Conservation (phyloP, 169 alveolate genomes). For the Eimeria falciformis region DNA sequence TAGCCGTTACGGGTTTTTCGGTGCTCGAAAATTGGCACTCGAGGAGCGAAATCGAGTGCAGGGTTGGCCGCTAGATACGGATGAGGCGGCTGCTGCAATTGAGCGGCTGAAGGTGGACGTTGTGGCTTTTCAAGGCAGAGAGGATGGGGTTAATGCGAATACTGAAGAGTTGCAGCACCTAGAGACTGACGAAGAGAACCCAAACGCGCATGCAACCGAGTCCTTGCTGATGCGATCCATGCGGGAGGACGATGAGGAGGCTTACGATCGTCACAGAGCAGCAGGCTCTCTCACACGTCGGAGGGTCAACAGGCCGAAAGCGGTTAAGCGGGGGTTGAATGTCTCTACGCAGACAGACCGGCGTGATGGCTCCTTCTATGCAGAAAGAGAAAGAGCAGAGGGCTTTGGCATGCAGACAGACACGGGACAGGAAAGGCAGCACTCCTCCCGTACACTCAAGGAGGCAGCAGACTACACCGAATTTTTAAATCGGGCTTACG, state of each 20-base stretch:
- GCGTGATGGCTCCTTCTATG: not conserved
- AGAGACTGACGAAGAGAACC: not conserved
- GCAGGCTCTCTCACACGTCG: not conserved
- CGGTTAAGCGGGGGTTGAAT: not conserved
- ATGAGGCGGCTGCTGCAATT: conserved; percentile 69
- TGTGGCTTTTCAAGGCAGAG: too few relatives aligned
- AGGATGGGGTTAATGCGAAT: not conserved
- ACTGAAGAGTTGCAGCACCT: not conserved
- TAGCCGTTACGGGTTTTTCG: conserved; percentile 82
- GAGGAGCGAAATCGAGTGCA: conserved; percentile 77
- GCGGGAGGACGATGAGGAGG: not conserved
- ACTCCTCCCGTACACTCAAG: too few relatives aligned
- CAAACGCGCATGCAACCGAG: not conserved
- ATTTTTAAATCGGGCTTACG: too few relatives aligned
- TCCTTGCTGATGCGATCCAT: not conserved
- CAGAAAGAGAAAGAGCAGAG: not conserved
- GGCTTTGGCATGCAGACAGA: too few relatives aligned
- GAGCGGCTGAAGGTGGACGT: conserved; percentile 59
- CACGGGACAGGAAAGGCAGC: too few relatives aligned
- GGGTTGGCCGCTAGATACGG: conserved; percentile 76
- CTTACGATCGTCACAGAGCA: not conserved
- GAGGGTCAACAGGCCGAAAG: not conserved
- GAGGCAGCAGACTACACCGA: too few relatives aligned
- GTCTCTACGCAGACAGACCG: not conserved
- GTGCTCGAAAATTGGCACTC: conserved; percentile 84